Evolutionary conservation across 73 alveolate species (phyloP), one percentile per base, ranked within the genome.

Genomic region (Diophrys appendiculata): DNA sequence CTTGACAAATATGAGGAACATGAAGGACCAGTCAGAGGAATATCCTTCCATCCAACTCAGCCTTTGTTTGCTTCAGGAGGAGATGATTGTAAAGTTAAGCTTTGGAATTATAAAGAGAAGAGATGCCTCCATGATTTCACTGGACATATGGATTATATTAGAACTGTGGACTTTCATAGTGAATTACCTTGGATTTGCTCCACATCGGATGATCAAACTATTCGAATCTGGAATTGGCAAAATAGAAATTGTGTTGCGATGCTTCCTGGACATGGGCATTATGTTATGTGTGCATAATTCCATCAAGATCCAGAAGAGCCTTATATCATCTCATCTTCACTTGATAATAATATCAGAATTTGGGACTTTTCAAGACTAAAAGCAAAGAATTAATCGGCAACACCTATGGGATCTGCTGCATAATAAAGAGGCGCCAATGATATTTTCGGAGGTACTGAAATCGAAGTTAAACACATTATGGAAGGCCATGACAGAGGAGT

Each of bases 101-200:
- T 95, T 31, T 86, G 98, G 98, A 82, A 87, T 23, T 97, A 94
- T 88, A 95, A 94, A 90, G 73, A 89, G 68, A 86, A 95, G 69
- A 97, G 95, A 82, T 97, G 99, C 83, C 92, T 93, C 80, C 89
- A 88, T 80, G 87, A 97, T 52, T 82, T 96, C 88, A 82, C 87
- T 55, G 99, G 99, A 56, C 99, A 98, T 78, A 86, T 96, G 72
- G 99, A 98, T 89, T 98, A 96, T 89, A 94, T 97, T 28, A 93
- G 99, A 81, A 94, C 98, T 56, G 99, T 98, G 35, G 95, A 93
- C 90, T 97, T 98, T 85, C 99, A 98, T 78, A 94, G 88, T 64
- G 99, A 98, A 78, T 96, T 97, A 68, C 99, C 99, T n/a, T 98
- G 99, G 99, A 90, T 97, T 26, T 91, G 97, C 64, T 92, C 98